Conservation (phyloP, 2,329 filamentous ascomycete species). For the Zarea fungicola region DNA sequence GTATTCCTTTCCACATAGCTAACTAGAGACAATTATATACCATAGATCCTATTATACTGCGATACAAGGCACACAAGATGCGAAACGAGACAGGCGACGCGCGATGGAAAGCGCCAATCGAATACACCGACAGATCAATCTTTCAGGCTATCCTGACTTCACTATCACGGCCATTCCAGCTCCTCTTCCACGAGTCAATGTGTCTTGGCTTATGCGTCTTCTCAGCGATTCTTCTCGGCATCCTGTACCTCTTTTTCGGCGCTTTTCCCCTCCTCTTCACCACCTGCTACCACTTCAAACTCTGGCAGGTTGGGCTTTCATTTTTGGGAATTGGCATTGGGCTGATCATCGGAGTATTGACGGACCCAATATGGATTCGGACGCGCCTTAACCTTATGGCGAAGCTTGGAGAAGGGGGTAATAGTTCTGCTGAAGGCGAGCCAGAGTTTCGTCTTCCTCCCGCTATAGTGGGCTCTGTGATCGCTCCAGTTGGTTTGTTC, state of each 20-base stretch:
- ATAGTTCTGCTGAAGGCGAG: slow-evolving; percentile 44
- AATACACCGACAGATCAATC: too few relatives aligned
- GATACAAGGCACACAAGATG: too few relatives aligned
- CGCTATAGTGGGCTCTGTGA: slow-evolving; percentile 42
- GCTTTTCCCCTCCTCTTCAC: slow-evolving; percentile 44
- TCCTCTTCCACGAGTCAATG: slow-evolving; percentile 41
- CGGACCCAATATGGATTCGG: slow-evolving; percentile 38
- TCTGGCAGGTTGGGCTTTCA: slow-evolving; percentile 36
- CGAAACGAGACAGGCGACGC: too few relatives aligned
- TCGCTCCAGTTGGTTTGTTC: slow-evolving; percentile 53
- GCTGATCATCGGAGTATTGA: slow-evolving; percentile 35
- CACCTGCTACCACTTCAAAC: slow-evolving; percentile 31
- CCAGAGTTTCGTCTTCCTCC: slow-evolving; percentile 48
- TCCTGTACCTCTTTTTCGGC: slow-evolving; percentile 47
- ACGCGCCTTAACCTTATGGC: too few relatives aligned
- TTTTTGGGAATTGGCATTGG: slow-evolving; percentile 48
- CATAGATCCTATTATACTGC: too few relatives aligned
- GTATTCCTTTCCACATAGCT: too few relatives aligned
- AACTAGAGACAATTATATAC: too few relatives aligned
- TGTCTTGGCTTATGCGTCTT: slow-evolving; percentile 39
- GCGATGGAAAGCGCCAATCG: too few relatives aligned
- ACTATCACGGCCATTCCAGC: slow-evolving; percentile 43
- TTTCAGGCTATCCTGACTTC: too few relatives aligned
- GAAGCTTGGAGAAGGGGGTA: too few relatives aligned
- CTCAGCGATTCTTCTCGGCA: slow-evolving; percentile 41